A percentile compares a stretch with the other conserved stretches of the same genome.
These are phyloP conservation scores for Vigna angularis DNA, from an alignment of 306 rosid genomes.

Conservation along the genomic window DNA sequence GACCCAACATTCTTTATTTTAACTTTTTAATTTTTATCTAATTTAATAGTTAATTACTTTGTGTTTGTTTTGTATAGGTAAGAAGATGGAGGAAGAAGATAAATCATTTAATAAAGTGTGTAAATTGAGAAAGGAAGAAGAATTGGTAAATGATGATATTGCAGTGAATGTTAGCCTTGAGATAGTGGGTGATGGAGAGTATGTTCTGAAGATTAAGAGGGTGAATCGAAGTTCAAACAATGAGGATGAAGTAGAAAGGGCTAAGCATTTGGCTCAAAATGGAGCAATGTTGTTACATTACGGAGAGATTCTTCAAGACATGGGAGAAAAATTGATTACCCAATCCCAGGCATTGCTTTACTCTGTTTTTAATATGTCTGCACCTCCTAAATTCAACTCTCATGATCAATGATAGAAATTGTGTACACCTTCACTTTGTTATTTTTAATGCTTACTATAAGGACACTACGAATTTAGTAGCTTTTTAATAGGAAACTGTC, in stretches of 20 bases:
- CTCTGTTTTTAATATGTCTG: not conserved
- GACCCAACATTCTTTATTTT: rapidly evolving
- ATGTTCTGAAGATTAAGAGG: not conserved
- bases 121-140: not conserved
- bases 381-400: not conserved
- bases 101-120: not conserved
- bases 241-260: not conserved
- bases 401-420: not conserved
- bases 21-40: no score
- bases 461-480: no score
- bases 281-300: slow-evolving; percentile 18
- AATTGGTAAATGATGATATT: not conserved
- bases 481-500: no score
- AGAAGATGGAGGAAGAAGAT: not conserved
- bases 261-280: slow-evolving; percentile 22
- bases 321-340: not conserved
- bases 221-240: not conserved
- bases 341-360: not conserved
- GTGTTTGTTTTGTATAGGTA: not conserved
- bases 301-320: slow-evolving; percentile 8
- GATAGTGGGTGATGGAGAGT: slow-evolving; percentile 2
- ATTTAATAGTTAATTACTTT: not conserved
- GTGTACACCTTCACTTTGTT: not conserved
- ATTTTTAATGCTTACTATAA: not conserved
- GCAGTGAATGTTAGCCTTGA: not conserved